Conservation (phyloP, 768 basidiomycete species). For the Cystofilobasidium bisporidii region DNA sequence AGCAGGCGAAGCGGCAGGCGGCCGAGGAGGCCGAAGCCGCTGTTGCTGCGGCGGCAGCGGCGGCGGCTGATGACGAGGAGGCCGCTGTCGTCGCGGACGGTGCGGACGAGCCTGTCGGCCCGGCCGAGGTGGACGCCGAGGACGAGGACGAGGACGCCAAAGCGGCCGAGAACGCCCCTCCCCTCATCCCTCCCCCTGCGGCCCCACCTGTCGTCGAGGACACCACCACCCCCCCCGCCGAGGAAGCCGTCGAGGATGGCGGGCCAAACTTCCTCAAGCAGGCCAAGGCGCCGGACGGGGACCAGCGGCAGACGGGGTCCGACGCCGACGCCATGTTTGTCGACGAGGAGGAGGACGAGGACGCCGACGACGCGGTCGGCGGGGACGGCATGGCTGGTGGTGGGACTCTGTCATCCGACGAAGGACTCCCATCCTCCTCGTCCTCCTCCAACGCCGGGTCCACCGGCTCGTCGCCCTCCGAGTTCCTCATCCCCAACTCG, state of each 20-base stretch:
- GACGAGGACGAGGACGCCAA: slow-evolving; percentile 19
- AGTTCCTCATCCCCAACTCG: slow-evolving; percentile 64
- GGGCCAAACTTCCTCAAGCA: slow-evolving; percentile 8
- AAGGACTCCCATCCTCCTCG: no score
- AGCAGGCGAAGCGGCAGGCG: slow-evolving; percentile 35
- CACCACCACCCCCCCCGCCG: slow-evolving; percentile 13
- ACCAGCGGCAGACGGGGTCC: slow-evolving; percentile 73
- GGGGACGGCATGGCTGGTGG: no score
- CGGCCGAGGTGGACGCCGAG: slow-evolving; percentile 13
- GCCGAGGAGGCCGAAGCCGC: slow-evolving; percentile 38
- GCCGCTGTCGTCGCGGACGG: background rate
- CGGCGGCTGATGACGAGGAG: slow-evolving; percentile 28
- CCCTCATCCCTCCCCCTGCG: no score
- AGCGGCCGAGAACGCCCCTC: slow-evolving; percentile 23
- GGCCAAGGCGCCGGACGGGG: slow-evolving; percentile 42
- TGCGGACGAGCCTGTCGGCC: slow-evolving; percentile 12
- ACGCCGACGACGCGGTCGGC: slow-evolving; percentile 1
- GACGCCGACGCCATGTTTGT: slow-evolving; percentile 81
- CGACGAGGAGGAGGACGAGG: slow-evolving; percentile 36
- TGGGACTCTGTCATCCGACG: no score
- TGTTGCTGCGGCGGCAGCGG: slow-evolving; percentile 30
- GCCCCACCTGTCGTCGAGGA: slow-evolving; percentile 1
- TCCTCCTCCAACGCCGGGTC: slow-evolving; percentile 9
- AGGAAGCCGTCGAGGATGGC: slow-evolving; percentile 23
- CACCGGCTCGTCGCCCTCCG: background rate